A percentile compares a stretch with the other conserved stretches of the same genome.
Evolutionary conservation across 1,139 yeast genomes (phyloP).

Genomic region (Yamadazyma triangularis): DNA sequence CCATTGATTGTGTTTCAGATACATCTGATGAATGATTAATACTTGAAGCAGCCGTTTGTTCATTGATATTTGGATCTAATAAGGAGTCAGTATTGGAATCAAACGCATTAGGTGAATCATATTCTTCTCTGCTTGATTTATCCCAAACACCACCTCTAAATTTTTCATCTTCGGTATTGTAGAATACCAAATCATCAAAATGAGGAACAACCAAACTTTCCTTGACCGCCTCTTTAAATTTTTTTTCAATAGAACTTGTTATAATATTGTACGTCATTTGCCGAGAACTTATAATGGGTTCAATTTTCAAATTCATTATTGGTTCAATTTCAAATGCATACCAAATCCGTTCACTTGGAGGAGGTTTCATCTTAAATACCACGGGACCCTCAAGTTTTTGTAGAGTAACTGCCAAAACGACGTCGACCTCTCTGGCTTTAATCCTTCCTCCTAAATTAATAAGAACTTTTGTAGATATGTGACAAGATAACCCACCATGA

Average conservation of each 20-base stretch:
- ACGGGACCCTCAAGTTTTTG: constrained; percentile 71
- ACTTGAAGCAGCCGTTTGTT: neutral
- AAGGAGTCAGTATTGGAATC: constrained; percentile 5
- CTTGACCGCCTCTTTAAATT: constrained; percentile 71
- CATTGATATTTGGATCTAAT: constrained; percentile 4
- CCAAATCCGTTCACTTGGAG: constrained; percentile 91
- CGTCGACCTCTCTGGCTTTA: constrained; percentile 72
- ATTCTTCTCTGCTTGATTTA: constrained; percentile 18
- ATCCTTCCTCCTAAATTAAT: constrained; percentile 67
- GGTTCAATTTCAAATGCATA: constrained; percentile 84
- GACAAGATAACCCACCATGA: constrained; percentile 67
- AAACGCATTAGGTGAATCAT: neutral
- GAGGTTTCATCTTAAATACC: constrained; percentile 69
- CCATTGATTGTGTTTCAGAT: constrained; percentile 2
- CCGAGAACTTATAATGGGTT: constrained; percentile 84
- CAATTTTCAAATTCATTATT: constrained; percentile 64
- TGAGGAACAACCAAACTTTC: constrained; percentile 80
- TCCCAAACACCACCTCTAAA: constrained; percentile 96
- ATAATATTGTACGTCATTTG: constrained; percentile 74
- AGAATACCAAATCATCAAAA: constrained; percentile 84
- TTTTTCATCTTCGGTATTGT: constrained; percentile 56
- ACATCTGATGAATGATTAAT: constrained; percentile 2
- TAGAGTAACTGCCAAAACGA: constrained; percentile 68
- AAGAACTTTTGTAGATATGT: constrained; percentile 74
- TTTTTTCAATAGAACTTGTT: constrained; percentile 74